phyloP scores from a whole-genome alignment of 1,284 basidiomycete species.

The Pseudozyma tsukubaensis region DNA sequence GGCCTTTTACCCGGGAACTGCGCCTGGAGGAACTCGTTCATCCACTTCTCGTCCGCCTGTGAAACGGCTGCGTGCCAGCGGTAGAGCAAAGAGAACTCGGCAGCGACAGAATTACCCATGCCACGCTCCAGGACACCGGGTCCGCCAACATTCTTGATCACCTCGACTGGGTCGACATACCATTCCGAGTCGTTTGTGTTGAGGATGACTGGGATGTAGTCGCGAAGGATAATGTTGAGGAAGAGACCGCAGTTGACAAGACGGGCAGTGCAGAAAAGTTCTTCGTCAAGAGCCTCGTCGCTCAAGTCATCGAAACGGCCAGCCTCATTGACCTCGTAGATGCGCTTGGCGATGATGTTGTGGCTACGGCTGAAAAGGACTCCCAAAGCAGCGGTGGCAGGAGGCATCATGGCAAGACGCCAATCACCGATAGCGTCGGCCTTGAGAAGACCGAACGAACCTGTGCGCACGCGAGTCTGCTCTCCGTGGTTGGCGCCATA shows the following conservation, averaged over 20 bases:
- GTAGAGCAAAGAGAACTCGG: slow-evolving; percentile 56
- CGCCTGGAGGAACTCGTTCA: slow-evolving; percentile 44
- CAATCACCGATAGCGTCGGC: slow-evolving; percentile 47
- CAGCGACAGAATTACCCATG: slow-evolving; percentile 53
- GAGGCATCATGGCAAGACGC: slow-evolving; percentile 77
- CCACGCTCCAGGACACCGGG: slow-evolving; percentile 49
- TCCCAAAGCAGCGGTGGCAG: slow-evolving; percentile 77
- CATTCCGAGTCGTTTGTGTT: slow-evolving; percentile 56
- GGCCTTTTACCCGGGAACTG: slow-evolving; percentile 44
- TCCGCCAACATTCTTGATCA: slow-evolving; percentile 48
- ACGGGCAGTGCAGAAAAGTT: slow-evolving; percentile 51
- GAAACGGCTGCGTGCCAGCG: slow-evolving; percentile 60
- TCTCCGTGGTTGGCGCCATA: slow-evolving; percentile 70
- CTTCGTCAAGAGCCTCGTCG: slow-evolving; percentile 52
- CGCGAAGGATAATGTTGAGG: slow-evolving; percentile 51
- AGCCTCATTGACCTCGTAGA: slow-evolving; percentile 72
- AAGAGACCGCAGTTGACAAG: slow-evolving; percentile 52
- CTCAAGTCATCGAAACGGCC: slow-evolving; percentile 40
- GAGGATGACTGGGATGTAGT: slow-evolving; percentile 62
- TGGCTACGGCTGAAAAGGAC: slow-evolving; percentile 77
- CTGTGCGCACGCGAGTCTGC: slow-evolving; percentile 26
- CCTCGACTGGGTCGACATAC: slow-evolving; percentile 52
- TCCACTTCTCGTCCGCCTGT: slow-evolving; percentile 59
- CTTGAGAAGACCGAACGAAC: slow-evolving; percentile 44
- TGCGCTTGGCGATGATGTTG: slow-evolving; percentile 80